Evolutionary conservation across 179 eudicot species (phyloP), one percentile per base, ranked within the genome.

Genomic region (Beta lomatogona): DNA sequence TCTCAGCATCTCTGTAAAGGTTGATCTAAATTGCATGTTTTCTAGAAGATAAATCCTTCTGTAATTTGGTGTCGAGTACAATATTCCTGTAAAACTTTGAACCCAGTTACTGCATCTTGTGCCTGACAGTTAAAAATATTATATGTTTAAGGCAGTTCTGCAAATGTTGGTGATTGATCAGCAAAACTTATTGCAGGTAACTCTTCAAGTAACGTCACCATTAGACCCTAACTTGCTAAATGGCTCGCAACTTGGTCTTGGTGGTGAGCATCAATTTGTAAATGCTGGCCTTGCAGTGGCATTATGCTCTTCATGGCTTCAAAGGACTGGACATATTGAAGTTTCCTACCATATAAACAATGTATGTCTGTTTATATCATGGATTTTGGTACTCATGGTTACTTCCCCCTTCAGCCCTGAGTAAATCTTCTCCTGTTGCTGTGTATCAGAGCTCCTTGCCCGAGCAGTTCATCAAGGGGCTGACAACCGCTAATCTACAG

Each of bases 281-380:
- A 97, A 97, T 87, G 99, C 99, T 79, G 97, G 97, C 77, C 97
- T 97, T 81, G 97, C 99, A 36, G 87, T 97, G 79, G 90, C 94
- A 58, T 85, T 97, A 79, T 92, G 95, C 86, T 93, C 97, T 82
- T 87, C 97, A 71, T 97, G 95, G 94, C 97, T 97, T 78, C 97
- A 91, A 71, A 89, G 81, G 82, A 93, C 94, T 50, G 95, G 98
- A 72, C 93, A 85, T 82, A 83, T 87, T 53, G 92, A 92, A 78
- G 79, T 83, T 71, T 87, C 87, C 68, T 75, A 85, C 86, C 84
- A 87, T 74, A 85, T 89, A 63, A 85, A 87, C 80, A 86, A 79
- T 46, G 98, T 97, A 87, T 79, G 94, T 84, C 75, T 67, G 54
- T 69, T 84, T 53, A 5, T 71, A 31, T 11, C 28, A 73, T 54